Evolutionary conservation across 306 rosid genomes (phyloP).

Genomic region (Trifolium pratense): DNA sequence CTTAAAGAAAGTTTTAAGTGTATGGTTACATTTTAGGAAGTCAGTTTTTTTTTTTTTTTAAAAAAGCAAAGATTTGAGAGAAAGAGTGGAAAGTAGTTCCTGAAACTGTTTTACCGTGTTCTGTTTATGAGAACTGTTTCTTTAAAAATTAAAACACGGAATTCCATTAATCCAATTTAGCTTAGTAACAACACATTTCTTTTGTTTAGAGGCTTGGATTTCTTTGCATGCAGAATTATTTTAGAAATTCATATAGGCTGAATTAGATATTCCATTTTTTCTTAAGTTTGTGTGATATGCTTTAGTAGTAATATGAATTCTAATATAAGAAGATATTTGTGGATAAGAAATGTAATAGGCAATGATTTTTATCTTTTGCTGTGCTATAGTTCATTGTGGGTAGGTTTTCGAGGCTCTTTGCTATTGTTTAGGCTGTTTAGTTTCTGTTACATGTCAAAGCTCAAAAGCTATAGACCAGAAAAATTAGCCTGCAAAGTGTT

Average conservation of each 20-base stretch:
- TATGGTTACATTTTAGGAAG: background rate
- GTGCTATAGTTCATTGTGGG: background rate
- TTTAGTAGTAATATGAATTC: background rate
- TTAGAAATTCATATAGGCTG: slow-evolving; percentile 2
- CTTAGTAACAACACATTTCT: slow-evolving; percentile 12
- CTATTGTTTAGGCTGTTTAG: slow-evolving; percentile 18
- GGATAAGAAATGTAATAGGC: background rate
- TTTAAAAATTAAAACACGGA: slow-evolving; percentile 12
- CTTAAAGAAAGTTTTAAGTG: slow-evolving; percentile 20
- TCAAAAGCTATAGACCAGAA: slow-evolving; percentile 10
- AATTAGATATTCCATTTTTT: slow-evolving; percentile 14
- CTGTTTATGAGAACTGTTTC: background rate
- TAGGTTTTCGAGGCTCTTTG: background rate
- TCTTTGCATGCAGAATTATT: slow-evolving; percentile 24
- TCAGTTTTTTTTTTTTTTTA: slow-evolving; percentile 1
- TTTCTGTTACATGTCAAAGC: background rate
- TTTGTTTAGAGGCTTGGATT: slow-evolving; percentile 39
- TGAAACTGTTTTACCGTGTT: background rate
- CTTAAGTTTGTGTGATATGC: background rate
- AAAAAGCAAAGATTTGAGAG: slow-evolving; percentile 1
- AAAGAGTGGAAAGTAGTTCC: background rate
- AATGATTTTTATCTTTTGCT: background rate
- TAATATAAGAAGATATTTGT: slow-evolving; percentile 2
- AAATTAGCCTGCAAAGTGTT: slow-evolving; percentile 11
- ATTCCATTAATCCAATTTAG: slow-evolving; percentile 15